Base-by-base conservation (phyloP, 1,284 basidiomycete species). In the Fistulina hepatica region DNA sequence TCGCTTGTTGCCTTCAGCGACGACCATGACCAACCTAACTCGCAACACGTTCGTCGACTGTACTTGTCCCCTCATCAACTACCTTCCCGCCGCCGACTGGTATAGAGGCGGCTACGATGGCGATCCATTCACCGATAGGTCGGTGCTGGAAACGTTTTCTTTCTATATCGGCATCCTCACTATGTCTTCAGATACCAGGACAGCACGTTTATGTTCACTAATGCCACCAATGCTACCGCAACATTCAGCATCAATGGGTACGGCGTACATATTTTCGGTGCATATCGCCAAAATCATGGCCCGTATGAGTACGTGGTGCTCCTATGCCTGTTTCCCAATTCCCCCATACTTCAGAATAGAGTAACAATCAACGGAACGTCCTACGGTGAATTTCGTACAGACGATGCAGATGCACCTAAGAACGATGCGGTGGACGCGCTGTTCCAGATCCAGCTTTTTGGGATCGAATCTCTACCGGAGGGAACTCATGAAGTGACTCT, bases 191-290 rank as follows among this genome's bases (percentile, higher is more conserved):
- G 28, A 13, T 31, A 31, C 13, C 28, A 31, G 28, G 13, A 31
- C 13, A 13, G 28, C 28, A 31, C 28, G 10, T 31, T 31, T 19
- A 31, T 31, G 28, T 31, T 16, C 28, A 31, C 19, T 19, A 31
- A 31, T 16, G 28, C 28, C 13, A 31, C 28, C 9, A 19, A 13
- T 8, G 28, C 28, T 16, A 31, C 28, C 10, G 28, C 28, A 16
- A 31, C 28, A 8, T 31, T 31, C 28, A 31, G 19, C 28, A 16
- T 31, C 13, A 31, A 13, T 10, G 28, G 28, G 15, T 16, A 8
- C 13, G 28, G 19, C 15, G 28, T 31, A 16, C 28, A 31, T 16
- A 31, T 31, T 19, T 31, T 11, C 28, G 28, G 28, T 9, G 28
- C 28, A 8, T 31, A 31, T 16, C 15, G 28, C 15, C 19, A 31